phyloP scores from a whole-genome alignment of 345 rosid species.

The Eucalyptus grandis region DNA sequence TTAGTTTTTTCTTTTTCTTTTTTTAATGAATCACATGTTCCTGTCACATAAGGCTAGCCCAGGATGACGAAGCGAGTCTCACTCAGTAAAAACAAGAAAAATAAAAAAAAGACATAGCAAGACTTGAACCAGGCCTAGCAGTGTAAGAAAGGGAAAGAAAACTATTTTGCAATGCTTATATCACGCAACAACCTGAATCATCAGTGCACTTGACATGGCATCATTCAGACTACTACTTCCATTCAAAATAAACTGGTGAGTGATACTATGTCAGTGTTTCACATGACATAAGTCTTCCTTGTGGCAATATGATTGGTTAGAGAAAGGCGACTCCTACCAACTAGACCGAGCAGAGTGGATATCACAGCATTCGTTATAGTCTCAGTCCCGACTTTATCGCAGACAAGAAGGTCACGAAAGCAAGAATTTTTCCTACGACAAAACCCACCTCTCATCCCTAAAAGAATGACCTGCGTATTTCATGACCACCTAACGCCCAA shows the following conservation, averaged over 20 bases:
- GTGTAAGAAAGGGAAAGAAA: neutral
- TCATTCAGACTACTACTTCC: neutral
- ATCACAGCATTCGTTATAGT: neutral
- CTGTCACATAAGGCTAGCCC: neutral
- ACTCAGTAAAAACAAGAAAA: neutral
- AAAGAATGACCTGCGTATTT: neutral
- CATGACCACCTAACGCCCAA: neutral
- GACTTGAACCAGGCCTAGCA: neutral
- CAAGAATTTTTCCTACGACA: neutral
- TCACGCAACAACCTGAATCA: neutral
- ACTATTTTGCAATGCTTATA: neutral
- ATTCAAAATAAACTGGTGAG: neutral
- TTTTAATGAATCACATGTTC: neutral
- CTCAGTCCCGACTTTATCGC: neutral
- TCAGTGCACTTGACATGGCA: neutral
- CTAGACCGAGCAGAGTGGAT: neutral
- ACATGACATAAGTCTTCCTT: neutral
- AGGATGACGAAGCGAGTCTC: neutral
- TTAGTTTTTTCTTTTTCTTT: neutral
- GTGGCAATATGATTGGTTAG: neutral
- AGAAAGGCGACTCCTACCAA: neutral
- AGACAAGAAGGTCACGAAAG: neutral
- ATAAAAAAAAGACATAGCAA: neutral
- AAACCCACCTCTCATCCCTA: neutral
- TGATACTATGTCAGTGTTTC: neutral